Base-by-base conservation (phyloP, 2,329 filamentous ascomycete species). In the Fusarium setosum region DNA sequence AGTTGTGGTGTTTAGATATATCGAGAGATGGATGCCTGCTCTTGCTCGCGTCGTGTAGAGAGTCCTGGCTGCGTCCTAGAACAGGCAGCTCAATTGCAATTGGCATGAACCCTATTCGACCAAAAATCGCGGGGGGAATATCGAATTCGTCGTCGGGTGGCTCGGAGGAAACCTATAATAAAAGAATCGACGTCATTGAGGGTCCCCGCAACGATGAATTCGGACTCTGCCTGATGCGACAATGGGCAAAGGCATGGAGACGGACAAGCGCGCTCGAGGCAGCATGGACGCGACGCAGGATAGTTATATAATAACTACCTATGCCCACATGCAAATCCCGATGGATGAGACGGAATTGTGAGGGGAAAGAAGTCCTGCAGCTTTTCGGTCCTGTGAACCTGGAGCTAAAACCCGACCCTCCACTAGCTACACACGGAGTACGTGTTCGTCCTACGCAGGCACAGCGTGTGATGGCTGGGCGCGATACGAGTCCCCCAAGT, bases 131-230 rank as follows among this genome's bases (percentile, higher is more conserved):
- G 51, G 24, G 40, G n/a, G n/a, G n/a, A n/a, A 32, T 60, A 56
- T 67, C 35, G 29, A 59, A 44, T 40, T n/a, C n/a, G n/a, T n/a
- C 59, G 49, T 41, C 61, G 57, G 63, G 17, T 53, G 44, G 42
- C 29, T 65, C 61, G 63, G 62, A 34, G 42, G 40, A n/a, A 42
- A 32, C 53, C 44, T 65, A 47, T 59, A 55, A 24, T 23, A 35
- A n/a, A n/a, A n/a, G 18, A 62, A 49, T 67, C 60, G 60, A 68
- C 64, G 64, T 67, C 64, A 68, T 67, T 67, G 64, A 68, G 50
- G 56, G 51, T 62, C 29, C n/a, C 47, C 51, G 60, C 41, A 54
- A n/a, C 41, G 48, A 65, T 61, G 34, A 50, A 61, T 34, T 65
- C 44, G 51, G 59, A 48, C 47, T 42, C 63, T 67, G 45, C 49